Conservation (phyloP, 2,329 filamentous ascomycete species). For the Penicillium sp. region DNA sequence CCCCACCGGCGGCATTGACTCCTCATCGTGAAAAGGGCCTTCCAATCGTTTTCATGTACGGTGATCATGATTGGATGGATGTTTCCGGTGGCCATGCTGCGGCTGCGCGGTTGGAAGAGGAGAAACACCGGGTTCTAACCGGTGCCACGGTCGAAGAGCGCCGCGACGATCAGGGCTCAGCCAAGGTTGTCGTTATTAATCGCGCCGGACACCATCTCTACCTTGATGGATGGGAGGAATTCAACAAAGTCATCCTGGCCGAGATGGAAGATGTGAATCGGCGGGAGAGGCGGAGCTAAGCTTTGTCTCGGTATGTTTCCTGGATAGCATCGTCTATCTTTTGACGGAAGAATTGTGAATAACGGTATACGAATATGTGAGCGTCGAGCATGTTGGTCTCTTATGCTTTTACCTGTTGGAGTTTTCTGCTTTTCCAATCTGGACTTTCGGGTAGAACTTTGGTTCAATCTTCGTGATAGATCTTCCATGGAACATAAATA, state of each 20-base stretch:
- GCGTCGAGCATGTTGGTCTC: slow-evolving; percentile 7
- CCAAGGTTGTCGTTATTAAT: slow-evolving; percentile 72
- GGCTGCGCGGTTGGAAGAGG: slow-evolving; percentile 68
- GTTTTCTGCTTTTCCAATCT: not conserved
- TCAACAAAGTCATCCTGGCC: slow-evolving; percentile 58
- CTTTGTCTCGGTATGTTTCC: no score
- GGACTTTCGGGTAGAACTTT: no score
- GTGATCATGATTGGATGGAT: slow-evolving; percentile 99
- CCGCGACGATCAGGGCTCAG: slow-evolving; percentile 66
- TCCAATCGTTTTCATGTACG: slow-evolving; percentile 90
- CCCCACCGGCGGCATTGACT: slow-evolving; percentile 11
- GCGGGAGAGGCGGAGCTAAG: slow-evolving; percentile 17
- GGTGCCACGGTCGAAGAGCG: slow-evolving; percentile 61
- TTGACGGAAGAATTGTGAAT: slow-evolving; percentile 1
- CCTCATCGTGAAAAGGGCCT: slow-evolving; percentile 56
- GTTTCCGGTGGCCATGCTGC: slow-evolving; percentile 76
- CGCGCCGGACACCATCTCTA: slow-evolving; percentile 68
- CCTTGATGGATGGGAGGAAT: slow-evolving; percentile 63
- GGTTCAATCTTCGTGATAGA: no score
- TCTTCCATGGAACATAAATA: no score
- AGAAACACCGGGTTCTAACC: slow-evolving; percentile 55
- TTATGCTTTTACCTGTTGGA: slow-evolving; percentile 1
- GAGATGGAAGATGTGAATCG: slow-evolving; percentile 59
- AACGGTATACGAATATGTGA: slow-evolving; percentile 11
- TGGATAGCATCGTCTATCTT: no score